Percentiles rank a stretch among this genome's conserved stretches.
Conservation (phyloP, 108 stramenopile genomes). For the Nitzschia inconspicua region DNA sequence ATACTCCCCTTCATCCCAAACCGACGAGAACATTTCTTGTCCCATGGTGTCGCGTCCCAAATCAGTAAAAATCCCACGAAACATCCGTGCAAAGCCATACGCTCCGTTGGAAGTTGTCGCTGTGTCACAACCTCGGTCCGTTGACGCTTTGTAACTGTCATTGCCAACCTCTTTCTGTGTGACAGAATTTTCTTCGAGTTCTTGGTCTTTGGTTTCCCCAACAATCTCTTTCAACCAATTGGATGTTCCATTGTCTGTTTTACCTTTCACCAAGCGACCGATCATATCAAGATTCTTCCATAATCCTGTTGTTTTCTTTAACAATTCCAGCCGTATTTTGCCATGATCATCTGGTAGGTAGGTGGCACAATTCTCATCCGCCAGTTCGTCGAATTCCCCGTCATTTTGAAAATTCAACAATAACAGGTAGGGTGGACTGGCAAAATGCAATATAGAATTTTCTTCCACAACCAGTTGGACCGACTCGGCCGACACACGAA, state of each 20-base stretch:
- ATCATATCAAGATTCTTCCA: no score
- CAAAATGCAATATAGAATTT: slow-evolving; percentile 50
- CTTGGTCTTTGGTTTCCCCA: slow-evolving; percentile 9
- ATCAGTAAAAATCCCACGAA: slow-evolving; percentile 70
- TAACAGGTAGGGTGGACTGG: slow-evolving; percentile 68
- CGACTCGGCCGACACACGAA: slow-evolving; percentile 61
- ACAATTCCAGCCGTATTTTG: no score
- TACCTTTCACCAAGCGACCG: no score
- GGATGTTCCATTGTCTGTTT: no score
- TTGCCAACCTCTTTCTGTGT: slow-evolving; percentile 9
- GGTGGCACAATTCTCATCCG: no score
- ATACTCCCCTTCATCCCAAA: slow-evolving; percentile 27
- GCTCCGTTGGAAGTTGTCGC: not conserved
- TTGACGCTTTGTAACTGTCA: no score
- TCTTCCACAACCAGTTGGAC: slow-evolving; percentile 48
- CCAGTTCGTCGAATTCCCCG: slow-evolving; percentile 21
- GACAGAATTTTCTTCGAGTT: not conserved
- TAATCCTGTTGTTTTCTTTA: slow-evolving; percentile 11
- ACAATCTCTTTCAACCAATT: no score
- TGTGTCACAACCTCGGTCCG: no score
- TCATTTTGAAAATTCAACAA: slow-evolving; percentile 50
- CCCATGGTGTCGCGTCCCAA: slow-evolving; percentile 73
- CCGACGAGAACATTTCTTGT: slow-evolving; percentile 54
- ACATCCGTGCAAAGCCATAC: slow-evolving; percentile 73
- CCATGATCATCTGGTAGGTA: no score